Evolutionary conservation across 352 stramenopile genomes (phyloP).

Genomic region (Pythium oligandrum): DNA sequence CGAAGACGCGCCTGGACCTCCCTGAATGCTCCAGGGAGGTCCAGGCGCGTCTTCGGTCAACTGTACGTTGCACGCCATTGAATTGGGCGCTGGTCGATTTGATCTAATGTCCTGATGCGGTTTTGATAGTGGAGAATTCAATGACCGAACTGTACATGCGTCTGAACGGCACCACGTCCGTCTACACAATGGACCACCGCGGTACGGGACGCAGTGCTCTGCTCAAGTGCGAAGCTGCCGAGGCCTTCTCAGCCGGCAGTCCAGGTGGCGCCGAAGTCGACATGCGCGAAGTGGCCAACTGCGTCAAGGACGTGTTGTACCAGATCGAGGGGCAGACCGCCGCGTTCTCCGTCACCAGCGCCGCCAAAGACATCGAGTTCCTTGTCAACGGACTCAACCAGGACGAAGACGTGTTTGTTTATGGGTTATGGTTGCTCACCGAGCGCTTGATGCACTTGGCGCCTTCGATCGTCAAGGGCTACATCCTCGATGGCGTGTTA

Average conservation of each 20-base stretch:
- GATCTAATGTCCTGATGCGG: too few species aligned
- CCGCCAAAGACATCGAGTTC: too few species aligned
- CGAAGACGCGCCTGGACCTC: too few species aligned
- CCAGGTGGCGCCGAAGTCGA: constrained; percentile 16
- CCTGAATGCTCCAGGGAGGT: constrained; percentile 19
- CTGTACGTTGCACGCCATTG: constrained; percentile 6
- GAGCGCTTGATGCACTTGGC: constrained; percentile 2
- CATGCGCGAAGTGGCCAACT: constrained; percentile 22
- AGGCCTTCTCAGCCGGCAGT: constrained; percentile 20
- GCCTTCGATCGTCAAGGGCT: constrained; percentile 4
- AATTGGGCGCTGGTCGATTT: too few species aligned
- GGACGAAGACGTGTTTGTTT: constrained; percentile 6
- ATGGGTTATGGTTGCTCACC: too few species aligned
- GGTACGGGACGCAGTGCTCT: constrained; percentile 38
- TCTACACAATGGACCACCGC: constrained; percentile 62
- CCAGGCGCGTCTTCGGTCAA: constrained; percentile 7
- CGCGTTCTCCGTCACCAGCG: constrained; percentile 43
- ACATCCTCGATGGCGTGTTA: constrained; percentile 13
- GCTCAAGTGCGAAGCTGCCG: constrained; percentile 33
- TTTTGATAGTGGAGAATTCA: too few species aligned
- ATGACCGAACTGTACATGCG: constrained; percentile 35
- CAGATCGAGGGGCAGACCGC: constrained; percentile 31
- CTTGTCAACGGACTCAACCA: too few species aligned
- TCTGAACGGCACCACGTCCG: constrained; percentile 25
- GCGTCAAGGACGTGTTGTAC: constrained; percentile 27